Conservation (phyloP, 805 yeast genomes). For the Metschnikowia corniflorae region DNA sequence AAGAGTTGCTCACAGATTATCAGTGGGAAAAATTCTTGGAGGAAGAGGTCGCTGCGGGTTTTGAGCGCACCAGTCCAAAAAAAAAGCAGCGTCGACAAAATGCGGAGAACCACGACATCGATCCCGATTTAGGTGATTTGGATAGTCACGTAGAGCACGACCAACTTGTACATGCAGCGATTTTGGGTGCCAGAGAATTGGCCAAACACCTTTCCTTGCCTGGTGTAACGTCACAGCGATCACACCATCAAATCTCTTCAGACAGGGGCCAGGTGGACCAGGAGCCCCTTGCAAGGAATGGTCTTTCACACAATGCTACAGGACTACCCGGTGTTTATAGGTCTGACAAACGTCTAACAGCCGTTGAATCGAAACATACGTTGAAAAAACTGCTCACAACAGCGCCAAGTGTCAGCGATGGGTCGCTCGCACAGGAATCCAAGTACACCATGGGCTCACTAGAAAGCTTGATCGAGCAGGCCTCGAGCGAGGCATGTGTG, state of each 20-base stretch:
- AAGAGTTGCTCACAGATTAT: conserved; percentile 48
- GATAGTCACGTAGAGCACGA: conserved; percentile 49
- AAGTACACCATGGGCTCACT: conserved; percentile 28
- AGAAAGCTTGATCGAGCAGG: conserved; percentile 34
- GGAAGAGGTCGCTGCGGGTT: conserved; percentile 21
- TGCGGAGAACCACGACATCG: conserved; percentile 23
- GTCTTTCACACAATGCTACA: conserved; percentile 29
- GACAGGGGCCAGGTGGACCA: conserved; percentile 19
- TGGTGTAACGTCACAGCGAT: background rate
- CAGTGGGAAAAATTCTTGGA: conserved; percentile 44
- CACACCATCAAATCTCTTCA: background rate
- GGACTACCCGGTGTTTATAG: conserved; percentile 14
- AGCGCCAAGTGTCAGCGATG: conserved; percentile 1
- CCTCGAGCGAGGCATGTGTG: conserved; percentile 29
- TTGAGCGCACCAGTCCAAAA: conserved; percentile 14
- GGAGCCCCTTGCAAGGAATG: too few species aligned
- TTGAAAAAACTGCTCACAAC: conserved; percentile 3
- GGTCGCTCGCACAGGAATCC: conserved; percentile 7
- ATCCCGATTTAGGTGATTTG: conserved; percentile 37
- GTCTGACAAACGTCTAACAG: background rate
- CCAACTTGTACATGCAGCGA: conserved; percentile 66
- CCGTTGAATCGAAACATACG: conserved; percentile 9
- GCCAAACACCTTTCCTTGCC: conserved; percentile 40
- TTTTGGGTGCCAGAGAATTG: conserved; percentile 62
- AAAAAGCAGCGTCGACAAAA: conserved; percentile 11